Evolutionary conservation across 345 rosid species (phyloP), one percentile per base, ranked within the genome.

Genomic region (Microcos paniculata): DNA sequence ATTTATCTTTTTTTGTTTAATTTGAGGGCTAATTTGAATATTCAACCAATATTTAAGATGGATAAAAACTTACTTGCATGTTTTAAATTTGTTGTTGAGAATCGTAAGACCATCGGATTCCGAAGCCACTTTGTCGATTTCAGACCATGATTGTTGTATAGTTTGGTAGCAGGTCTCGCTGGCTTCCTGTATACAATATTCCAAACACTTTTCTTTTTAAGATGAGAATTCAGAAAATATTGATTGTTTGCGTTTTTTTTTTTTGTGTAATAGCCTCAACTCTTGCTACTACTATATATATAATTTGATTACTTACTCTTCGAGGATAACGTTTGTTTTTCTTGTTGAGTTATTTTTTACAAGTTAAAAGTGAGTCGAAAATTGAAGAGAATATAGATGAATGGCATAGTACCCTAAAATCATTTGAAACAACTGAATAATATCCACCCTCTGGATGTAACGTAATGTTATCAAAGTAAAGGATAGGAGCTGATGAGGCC

Each of bases 11-110:
- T n/a, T n/a, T n/a, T n/a, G n/a, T n/a, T n/a, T n/a, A n/a, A n/a
- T n/a, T n/a, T n/a, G n/a, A n/a, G n/a, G n/a, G n/a, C n/a, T n/a
- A n/a, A n/a, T n/a, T n/a, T n/a, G n/a, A n/a, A n/a, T n/a, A n/a
- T n/a, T n/a, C n/a, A n/a, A n/a, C n/a, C n/a, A n/a, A n/a, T n/a
- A n/a, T n/a, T n/a, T n/a, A n/a, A n/a, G n/a, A n/a, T n/a, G n/a
- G n/a, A n/a, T n/a, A 35, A 35, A 35, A 35, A 28, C 52, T 26
- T 48, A 69, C 72, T 18, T 4, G 71, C 98, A 93, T 65, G 90
- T 88, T 75, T 81, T 85, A 83, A 93, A 93, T 75, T 74, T 89
- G 53, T 80, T 42, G 87, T 89, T 77, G 26, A 93, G 90, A 46
- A 76, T 58, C 2, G 81, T 75, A 6, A 86, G 88, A 56, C 94